Base-by-base conservation (phyloP, 805 yeast species). In the Spathaspora gorwiae region DNA sequence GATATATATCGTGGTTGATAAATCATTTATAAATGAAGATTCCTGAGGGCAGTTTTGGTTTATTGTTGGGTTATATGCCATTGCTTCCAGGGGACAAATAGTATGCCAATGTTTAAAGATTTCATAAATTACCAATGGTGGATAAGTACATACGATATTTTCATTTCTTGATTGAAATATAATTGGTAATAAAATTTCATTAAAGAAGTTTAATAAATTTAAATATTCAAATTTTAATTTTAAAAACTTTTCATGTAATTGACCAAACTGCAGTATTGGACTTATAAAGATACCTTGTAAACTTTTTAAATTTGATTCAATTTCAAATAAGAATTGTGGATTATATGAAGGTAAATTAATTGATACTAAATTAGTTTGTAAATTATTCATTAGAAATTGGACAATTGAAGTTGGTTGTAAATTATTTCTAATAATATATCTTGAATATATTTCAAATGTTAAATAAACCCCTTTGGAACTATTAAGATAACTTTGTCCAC, bases 291-390 rank as follows among this genome's bases (percentile, higher is more conserved):
- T 37, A 7, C 15, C 13, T 7, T 40, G 34, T 30, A 60, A 41
- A 24, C 45, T 35, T 33, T 48, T 36, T 26, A 56, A 39, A 38
- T 51, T 56, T 26, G 48, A 15, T 13, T 45, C 42, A 32, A 54
- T 46, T 35, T 62, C 66, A 36, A 38, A 38, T 9, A 61, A 35
- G 37, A 54, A 55, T 9, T 46, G 29, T 2, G 65, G 62, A 31
- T 55, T 50, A 46, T 63, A 63, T 2, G 54, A 39, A 19, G 65
- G 65, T 27, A 65, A 44, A 33, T 54, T 48, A 6, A 61, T 51
- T 19, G 55, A 43, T 14, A 54, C 45, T 9, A 54, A 47, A 34
- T 53, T 51, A 39, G 33, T 47, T 13, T 45, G 49, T 29, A 49
- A 26, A 44, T 46, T 45, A 24, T 45, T 42, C 26, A 42, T 19